Evolutionary conservation across 768 basidiomycete species (phyloP).

Genomic region (Auriculariales sp.): DNA sequence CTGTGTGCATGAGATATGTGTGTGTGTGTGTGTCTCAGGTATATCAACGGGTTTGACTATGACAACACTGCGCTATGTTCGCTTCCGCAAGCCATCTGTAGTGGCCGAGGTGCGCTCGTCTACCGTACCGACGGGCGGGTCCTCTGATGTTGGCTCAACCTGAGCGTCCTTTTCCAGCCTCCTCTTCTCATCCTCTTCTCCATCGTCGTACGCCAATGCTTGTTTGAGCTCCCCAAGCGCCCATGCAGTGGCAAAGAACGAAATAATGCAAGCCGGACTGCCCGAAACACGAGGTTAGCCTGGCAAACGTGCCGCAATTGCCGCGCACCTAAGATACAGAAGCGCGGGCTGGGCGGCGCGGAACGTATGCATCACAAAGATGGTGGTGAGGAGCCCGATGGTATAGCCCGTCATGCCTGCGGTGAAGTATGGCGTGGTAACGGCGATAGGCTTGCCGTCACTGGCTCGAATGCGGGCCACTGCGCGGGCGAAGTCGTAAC

Average conservation of each 20-base stretch:
- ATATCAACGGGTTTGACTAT: too few relatives aligned
- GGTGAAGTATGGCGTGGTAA: constrained; percentile 62
- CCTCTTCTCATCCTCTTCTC: too few relatives aligned
- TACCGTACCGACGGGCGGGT: too few relatives aligned
- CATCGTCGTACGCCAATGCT: constrained; percentile 63
- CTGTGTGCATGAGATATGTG: too few relatives aligned
- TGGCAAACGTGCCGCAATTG: background rate
- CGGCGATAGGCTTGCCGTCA: constrained; percentile 3
- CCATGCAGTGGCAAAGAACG: constrained; percentile 45
- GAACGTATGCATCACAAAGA: constrained; percentile 72
- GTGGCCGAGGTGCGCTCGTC: too few relatives aligned
- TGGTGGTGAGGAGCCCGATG: constrained; percentile 56
- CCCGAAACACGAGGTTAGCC: background rate
- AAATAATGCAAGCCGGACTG: constrained; percentile 65
- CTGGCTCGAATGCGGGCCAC: constrained; percentile 4
- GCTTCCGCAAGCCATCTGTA: too few relatives aligned
- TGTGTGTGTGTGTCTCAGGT: too few relatives aligned
- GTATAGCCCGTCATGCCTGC: constrained; percentile 59
- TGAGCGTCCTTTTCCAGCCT: too few relatives aligned
- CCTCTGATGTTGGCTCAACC: too few relatives aligned
- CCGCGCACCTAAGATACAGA: constrained; percentile 68
- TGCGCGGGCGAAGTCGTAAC: constrained; percentile 58
- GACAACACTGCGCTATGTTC: too few relatives aligned
- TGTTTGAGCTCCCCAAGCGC: constrained; percentile 53
- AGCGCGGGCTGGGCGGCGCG: constrained; percentile 78